phyloP scores from a whole-genome alignment of 2,329 filamentous ascomycete species.

The Fusarium sp. region DNA sequence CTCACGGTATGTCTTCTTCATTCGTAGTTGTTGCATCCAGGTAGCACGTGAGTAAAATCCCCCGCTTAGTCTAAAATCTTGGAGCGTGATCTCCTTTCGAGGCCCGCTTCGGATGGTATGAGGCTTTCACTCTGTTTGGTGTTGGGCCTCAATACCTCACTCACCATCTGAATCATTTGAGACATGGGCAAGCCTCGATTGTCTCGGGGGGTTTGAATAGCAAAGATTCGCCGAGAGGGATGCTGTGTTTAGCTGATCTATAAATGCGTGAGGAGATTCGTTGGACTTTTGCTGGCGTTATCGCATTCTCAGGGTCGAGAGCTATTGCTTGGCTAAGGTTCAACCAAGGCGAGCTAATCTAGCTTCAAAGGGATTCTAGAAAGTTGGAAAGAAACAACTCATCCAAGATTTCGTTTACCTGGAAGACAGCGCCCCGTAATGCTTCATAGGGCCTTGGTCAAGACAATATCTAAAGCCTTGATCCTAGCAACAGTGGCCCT shows the following conservation, averaged over 20 bases:
- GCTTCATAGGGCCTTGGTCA: background rate
- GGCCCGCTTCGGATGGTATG: background rate
- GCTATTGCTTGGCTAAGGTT: background rate
- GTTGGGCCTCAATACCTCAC: background rate
- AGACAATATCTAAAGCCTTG: background rate
- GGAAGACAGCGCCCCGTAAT: background rate
- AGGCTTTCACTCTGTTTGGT: background rate
- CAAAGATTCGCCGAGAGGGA: background rate
- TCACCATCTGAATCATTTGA: background rate
- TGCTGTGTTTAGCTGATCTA: background rate
- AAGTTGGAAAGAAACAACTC: background rate
- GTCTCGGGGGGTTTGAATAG: background rate
- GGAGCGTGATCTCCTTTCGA: background rate
- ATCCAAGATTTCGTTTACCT: background rate
- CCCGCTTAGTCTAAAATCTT: background rate
- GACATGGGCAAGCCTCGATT: background rate
- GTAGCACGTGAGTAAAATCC: background rate
- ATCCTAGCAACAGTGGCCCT: background rate
- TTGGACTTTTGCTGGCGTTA: background rate
- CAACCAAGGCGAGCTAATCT: background rate
- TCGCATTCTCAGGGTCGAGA: background rate
- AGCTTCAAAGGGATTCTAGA: background rate
- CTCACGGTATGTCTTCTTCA: background rate
- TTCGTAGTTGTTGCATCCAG: background rate
- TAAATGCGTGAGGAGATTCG: background rate